A percentile compares a stretch with the other conserved stretches of the same genome.
These are phyloP conservation scores for Prorocentrum cordatum DNA, from an alignment of 169 alveolate species.

Conservation along the genomic window DNA sequence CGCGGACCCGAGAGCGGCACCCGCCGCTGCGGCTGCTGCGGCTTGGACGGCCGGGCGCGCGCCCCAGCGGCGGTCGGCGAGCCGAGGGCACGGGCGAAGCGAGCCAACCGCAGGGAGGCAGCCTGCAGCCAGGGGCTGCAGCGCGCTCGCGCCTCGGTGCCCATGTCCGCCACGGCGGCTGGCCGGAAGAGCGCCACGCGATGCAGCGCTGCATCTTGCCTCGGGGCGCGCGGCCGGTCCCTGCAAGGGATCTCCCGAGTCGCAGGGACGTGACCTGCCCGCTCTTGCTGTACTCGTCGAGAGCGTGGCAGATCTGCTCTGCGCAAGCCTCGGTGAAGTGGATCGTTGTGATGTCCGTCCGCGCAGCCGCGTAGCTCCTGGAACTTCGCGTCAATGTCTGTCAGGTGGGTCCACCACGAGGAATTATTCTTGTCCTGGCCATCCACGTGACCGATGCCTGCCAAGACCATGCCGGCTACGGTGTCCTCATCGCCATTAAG, in stretches of 20 bases:
- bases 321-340: constrained; percentile 22
- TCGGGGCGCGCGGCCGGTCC: constrained; percentile 70
- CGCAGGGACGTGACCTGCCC: constrained; percentile 80
- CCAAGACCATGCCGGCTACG: constrained; percentile 83
- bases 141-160: too few species aligned
- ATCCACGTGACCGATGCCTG: constrained; percentile 84
- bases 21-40: too few species aligned
- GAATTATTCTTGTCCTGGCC: constrained; percentile 74
- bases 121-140: too few species aligned
- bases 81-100: too few species aligned
- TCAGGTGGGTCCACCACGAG: constrained; percentile 39
- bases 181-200: constrained; percentile 59
- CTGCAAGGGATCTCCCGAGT: constrained; percentile 85
- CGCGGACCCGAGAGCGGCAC: too few species aligned
- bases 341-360: constrained; percentile 45
- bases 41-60: too few species aligned
- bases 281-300: constrained; percentile 53
- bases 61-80: too few species aligned
- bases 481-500: constrained; percentile 76
- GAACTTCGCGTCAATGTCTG: background rate
- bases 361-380: too few species aligned
- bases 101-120: too few species aligned
- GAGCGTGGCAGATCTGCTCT: constrained; percentile 25
- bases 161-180: too few species aligned
- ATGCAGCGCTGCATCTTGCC: constrained; percentile 32